A percentile compares a stretch with the other conserved stretches of the same genome.
Conservation (phyloP, 352 stramenopile genomes). For the Thraustochytrium striatum region DNA sequence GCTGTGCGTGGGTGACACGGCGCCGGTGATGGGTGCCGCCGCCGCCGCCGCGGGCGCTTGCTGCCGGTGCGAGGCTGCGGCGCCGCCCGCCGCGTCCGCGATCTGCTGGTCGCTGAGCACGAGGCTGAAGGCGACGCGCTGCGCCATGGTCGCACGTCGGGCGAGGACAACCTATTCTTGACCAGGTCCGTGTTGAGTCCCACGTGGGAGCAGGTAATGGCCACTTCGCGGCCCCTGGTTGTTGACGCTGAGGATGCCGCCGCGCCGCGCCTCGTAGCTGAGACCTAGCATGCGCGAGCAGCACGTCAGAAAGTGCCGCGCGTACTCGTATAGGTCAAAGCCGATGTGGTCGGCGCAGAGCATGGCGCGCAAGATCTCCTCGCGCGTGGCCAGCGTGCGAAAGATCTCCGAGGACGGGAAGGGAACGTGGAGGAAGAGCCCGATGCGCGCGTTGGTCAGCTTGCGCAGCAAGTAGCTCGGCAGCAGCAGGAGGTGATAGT, state of each 20-base stretch:
- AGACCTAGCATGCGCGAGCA: conserved; percentile 87
- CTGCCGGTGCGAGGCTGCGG: neutral
- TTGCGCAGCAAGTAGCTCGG: conserved; percentile 88
- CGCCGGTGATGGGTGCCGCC: neutral
- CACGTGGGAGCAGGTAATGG: conserved; percentile 91
- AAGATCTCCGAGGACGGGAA: conserved; percentile 98
- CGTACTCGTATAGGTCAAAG: conserved; percentile 88
- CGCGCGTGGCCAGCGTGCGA: conserved; percentile 80
- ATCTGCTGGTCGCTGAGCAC: neutral
- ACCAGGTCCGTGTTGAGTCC: conserved; percentile 83
- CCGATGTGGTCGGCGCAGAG: conserved; percentile 83
- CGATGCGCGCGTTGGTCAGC: conserved; percentile 76
- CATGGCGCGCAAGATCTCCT: conserved; percentile 80
- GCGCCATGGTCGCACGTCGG: conserved; percentile 31
- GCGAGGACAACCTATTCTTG: conserved; percentile 56
- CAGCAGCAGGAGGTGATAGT: conserved; percentile 94
- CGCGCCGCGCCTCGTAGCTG: conserved; percentile 82
- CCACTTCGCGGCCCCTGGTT: conserved; percentile 87
- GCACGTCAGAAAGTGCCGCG: conserved; percentile 80
- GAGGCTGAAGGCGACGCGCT: neutral
- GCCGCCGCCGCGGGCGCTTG: neutral
- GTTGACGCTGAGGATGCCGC: conserved; percentile 83
- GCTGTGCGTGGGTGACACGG: neutral
- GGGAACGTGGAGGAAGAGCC: conserved; percentile 94
- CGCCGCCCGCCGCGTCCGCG: neutral